Base-by-base conservation (phyloP, 192 early-diverging fungal genomes). In the Diversispora epigaea region DNA sequence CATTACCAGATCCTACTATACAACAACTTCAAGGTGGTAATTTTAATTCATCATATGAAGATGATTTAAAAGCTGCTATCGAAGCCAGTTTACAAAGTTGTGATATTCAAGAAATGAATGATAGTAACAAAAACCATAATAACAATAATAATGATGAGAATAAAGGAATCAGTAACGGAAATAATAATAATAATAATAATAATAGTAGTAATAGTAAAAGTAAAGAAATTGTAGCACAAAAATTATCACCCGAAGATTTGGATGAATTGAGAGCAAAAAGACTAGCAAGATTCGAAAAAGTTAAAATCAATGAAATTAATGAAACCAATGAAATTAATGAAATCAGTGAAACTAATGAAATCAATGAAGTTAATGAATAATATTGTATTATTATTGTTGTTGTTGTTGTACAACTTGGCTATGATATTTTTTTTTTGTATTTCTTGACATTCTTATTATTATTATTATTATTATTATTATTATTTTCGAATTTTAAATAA, bases 81-180 rank as follows among this genome's bases (percentile, higher is more conserved):
- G 72, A 57, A 49, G 72, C 72, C 40, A 73, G 72, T 73, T 39
- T 73, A 15, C 43, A 73, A 63, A 69, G 19, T 22, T n/a, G 12
- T 68, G 46, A 68, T 22, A 21, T 6, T 12, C 61, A 22, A 62
- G 7, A 12, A 25, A 22, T 22, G 22, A 52, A 52, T 8, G 2
- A 14, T 14, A 52, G 17, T 52, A 52, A 52, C 49, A 52, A 11
- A 4, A 3, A 52, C 12, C 3, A 52, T 52, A 11, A 52, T 17
- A 61, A 57, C 61, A 12, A n/a, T 52, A 68, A 50, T 68, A 64
- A 43, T 22, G 11, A 44, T 15, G n/a, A n/a, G n/a, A n/a, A n/a
- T n/a, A n/a, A n/a, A n/a, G n/a, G n/a, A n/a, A n/a, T n/a, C n/a
- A n/a, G n/a, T n/a, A n/a, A n/a, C n/a, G n/a, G n/a, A n/a, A 22